phyloP scores from a whole-genome alignment of 305 asterid genomes.

The Fraxinus sp. region DNA sequence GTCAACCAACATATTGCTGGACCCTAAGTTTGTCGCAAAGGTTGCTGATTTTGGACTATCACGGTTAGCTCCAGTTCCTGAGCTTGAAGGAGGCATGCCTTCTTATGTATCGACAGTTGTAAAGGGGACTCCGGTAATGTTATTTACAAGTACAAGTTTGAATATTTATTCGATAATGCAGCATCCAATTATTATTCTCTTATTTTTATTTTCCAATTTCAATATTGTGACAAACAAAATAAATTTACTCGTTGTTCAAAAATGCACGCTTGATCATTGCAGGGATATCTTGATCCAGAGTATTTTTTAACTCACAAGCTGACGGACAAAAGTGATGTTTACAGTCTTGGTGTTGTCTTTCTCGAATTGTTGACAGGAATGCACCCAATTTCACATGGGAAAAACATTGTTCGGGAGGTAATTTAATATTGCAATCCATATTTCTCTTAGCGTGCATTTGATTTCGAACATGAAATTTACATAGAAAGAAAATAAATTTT shows the following conservation, averaged over 20 bases:
- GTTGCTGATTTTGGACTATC: conserved; percentile 98
- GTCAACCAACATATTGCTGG: conserved; percentile 85
- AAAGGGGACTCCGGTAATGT: conserved; percentile 93
- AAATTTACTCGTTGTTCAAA: conserved; percentile 1
- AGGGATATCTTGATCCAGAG: conserved; percentile 99
- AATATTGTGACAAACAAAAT: neutral
- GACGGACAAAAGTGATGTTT: conserved; percentile 95
- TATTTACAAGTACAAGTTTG: conserved; percentile 2
- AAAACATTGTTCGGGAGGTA: conserved; percentile 98
- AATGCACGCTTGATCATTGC: conserved; percentile 21
- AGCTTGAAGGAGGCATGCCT: conserved; percentile 69
- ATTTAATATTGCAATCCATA: neutral
- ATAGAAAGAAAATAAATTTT: neutral
- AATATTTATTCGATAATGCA: neutral
- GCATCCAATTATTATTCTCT: neutral
- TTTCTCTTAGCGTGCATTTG: neutral
- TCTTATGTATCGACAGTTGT: conserved; percentile 85
- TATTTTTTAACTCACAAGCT: conserved; percentile 88
- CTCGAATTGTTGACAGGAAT: conserved; percentile 84
- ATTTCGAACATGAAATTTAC: no score
- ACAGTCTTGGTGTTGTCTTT: conserved; percentile 94
- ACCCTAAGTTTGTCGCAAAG: conserved; percentile 68
- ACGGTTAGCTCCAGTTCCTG: conserved; percentile 80
- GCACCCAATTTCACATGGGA: conserved; percentile 97
- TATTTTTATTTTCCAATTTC: neutral